phyloP scores from a whole-genome alignment of 2,329 filamentous ascomycete species.

The Camillea tinctor region DNA sequence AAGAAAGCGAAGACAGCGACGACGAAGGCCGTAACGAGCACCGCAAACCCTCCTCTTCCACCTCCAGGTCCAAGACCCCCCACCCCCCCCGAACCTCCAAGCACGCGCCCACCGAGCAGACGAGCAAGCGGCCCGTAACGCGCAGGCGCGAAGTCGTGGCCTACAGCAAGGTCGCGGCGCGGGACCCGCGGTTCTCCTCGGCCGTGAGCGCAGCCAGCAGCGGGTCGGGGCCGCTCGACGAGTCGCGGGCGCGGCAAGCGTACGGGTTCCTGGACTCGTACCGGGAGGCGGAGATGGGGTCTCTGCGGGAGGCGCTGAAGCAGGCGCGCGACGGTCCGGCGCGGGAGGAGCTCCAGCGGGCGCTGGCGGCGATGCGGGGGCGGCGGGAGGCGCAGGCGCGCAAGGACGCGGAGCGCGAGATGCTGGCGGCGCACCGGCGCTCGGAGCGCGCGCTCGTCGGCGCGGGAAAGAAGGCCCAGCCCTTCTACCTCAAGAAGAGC shows the following conservation, averaged over 20 bases:
- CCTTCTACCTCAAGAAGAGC: slow-evolving; percentile 89
- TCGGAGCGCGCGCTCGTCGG: slow-evolving; percentile 82
- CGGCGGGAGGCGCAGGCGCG: slow-evolving; percentile 67
- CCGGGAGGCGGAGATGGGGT: slow-evolving; percentile 75
- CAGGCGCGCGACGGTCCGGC: slow-evolving; percentile 38
- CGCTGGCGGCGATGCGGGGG: slow-evolving; percentile 76
- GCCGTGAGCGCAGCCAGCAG: slow-evolving; percentile 48
- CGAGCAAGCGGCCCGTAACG: slow-evolving; percentile 80
- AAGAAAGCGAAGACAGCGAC: slow-evolving; percentile 27
- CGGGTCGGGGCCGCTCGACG: slow-evolving; percentile 49
- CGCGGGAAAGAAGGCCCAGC: slow-evolving; percentile 87
- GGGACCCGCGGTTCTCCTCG: slow-evolving; percentile 84
- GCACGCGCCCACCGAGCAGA: slow-evolving; percentile 81
- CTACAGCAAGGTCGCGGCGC: slow-evolving; percentile 55
- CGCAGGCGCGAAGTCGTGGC: slow-evolving; percentile 73
- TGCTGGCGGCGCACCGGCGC: slow-evolving; percentile 73
- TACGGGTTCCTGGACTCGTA: slow-evolving; percentile 91
- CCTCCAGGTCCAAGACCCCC: slow-evolving; percentile 14
- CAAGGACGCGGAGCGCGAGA: slow-evolving; percentile 66
- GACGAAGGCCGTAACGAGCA: slow-evolving; percentile 28
- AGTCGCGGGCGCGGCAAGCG: slow-evolving; percentile 61
- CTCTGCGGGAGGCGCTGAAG: slow-evolving; percentile 67
- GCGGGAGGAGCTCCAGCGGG: slow-evolving; percentile 65
- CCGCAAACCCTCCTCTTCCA: slow-evolving; percentile 38
- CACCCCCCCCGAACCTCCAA: slow-evolving; percentile 64